A percentile compares a stretch with the other conserved stretches of the same genome.
Conservation (phyloP, 2,329 filamentous ascomycete species). For the Gaeumannomyces sp. region DNA sequence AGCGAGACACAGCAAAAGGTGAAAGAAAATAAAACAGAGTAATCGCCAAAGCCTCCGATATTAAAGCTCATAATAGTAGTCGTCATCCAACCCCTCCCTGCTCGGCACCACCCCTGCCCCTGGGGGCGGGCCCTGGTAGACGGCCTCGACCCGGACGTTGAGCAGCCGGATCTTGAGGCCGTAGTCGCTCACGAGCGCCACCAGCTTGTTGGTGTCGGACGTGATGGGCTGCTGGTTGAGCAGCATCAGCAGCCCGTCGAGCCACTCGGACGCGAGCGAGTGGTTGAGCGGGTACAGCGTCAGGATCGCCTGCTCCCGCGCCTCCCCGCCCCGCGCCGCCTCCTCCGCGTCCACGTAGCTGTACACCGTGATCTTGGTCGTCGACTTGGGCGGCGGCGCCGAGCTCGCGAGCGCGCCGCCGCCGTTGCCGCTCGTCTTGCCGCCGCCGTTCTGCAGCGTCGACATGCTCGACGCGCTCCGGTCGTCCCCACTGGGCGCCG, state of each 20-base stretch:
- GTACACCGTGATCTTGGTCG: constrained; percentile 88
- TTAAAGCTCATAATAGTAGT: constrained; percentile 84
- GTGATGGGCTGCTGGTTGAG: constrained; percentile 94
- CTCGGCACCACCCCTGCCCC: constrained; percentile 72
- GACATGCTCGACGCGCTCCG: constrained; percentile 37
- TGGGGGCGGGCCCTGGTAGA: constrained; percentile 59
- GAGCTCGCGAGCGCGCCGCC: background rate
- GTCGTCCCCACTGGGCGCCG: constrained; percentile 52
- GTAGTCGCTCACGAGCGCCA: constrained; percentile 80
- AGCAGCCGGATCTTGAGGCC: constrained; percentile 87
- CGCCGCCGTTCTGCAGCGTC: constrained; percentile 30
- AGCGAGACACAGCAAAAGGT: background rate
- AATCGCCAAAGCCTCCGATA: background rate
- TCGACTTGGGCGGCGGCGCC: constrained; percentile 34
- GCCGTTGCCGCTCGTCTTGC: constrained; percentile 10
- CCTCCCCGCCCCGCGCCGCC: constrained; percentile 24
- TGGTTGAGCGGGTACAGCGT: constrained; percentile 77
- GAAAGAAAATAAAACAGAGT: constrained; percentile 8
- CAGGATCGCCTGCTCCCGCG: constrained; percentile 67
- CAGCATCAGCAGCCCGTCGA: constrained; percentile 91
- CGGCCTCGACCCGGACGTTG: constrained; percentile 81
- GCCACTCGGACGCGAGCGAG: constrained; percentile 87
- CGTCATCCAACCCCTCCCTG: constrained; percentile 79
- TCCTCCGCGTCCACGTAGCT: constrained; percentile 51
- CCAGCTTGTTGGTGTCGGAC: constrained; percentile 87